Percentiles rank a stretch among this genome's conserved stretches.
These are phyloP conservation scores for Reticulascus tulasneorum DNA, from an alignment of 2,329 filamentous ascomycete species.

Conservation along the genomic window DNA sequence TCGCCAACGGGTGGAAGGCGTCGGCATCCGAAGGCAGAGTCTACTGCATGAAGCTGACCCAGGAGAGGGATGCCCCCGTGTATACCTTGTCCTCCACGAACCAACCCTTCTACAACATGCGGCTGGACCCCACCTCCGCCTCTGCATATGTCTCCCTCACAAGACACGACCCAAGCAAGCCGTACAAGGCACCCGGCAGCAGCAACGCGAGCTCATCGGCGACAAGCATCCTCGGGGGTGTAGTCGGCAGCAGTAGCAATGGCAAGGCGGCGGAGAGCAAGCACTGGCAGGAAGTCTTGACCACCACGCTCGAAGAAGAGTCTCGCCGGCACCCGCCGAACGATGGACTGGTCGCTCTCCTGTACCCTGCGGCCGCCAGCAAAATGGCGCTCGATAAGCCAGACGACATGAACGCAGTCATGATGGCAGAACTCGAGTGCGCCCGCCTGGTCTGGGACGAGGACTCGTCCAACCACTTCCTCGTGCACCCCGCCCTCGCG, in stretches of 20 bases:
- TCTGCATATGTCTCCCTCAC: constrained; percentile 58
- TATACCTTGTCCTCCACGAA: constrained; percentile 60
- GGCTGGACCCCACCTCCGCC: constrained; percentile 59
- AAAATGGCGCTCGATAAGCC: constrained; percentile 59
- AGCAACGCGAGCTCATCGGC: constrained; percentile 20
- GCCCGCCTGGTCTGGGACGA: constrained; percentile 70
- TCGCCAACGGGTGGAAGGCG: constrained; percentile 66
- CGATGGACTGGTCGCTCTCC: constrained; percentile 62
- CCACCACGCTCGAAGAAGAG: constrained; percentile 54
- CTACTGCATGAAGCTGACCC: constrained; percentile 55
- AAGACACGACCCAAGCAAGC: constrained; percentile 57
- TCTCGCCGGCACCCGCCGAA: constrained; percentile 49
- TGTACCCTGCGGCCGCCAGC: constrained; percentile 64
- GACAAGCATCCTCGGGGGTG: constrained; percentile 26
- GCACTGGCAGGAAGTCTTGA: constrained; percentile 55
- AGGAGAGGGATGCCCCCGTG: constrained; percentile 57
- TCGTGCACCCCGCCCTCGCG: constrained; percentile 61
- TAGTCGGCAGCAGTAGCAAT: constrained; percentile 24
- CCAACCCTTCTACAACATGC: constrained; percentile 65
- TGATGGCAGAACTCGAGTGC: constrained; percentile 64
- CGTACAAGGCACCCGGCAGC: constrained; percentile 42
- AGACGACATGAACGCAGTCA: constrained; percentile 54
- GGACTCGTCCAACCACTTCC: constrained; percentile 54
- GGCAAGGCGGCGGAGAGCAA: constrained; percentile 33
- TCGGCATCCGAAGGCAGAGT: constrained; percentile 53